Evolutionary conservation across 495 filamentous ascomycete species (phyloP).

Genomic region (Penicillium silybi): DNA sequence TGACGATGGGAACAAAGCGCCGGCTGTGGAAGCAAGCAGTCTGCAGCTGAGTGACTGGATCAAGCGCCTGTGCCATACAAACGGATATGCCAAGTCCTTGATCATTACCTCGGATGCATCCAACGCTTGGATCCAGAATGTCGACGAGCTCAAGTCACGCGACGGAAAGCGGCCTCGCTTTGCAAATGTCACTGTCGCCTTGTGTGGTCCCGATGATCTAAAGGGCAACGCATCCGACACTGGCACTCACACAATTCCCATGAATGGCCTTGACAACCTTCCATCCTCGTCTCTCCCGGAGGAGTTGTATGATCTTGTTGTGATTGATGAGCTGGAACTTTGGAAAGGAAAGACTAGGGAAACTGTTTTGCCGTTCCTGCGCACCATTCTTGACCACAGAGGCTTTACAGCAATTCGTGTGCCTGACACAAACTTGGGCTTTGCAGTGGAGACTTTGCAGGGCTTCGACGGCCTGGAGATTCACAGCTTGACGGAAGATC

Average conservation of each 20-base stretch:
- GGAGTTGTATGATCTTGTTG: conserved; percentile 7
- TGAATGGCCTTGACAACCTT: conserved; percentile 5
- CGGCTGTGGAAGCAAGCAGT: conserved; percentile 2
- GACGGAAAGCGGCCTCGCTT: conserved; percentile 11
- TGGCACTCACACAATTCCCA: conserved; percentile 1
- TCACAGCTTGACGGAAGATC: conserved; percentile 9
- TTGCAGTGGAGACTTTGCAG: conserved; percentile 1
- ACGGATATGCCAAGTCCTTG: conserved; percentile 12
- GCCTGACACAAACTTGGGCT: not conserved
- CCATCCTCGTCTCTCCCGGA: conserved; percentile 6
- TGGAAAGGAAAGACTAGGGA: conserved; percentile 2
- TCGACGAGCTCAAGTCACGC: conserved; percentile 1
- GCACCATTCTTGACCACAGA: conserved; percentile 5
- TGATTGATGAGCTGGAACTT: conserved; percentile 10
- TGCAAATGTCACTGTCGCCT: conserved; percentile 8
- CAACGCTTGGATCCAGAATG: conserved; percentile 1
- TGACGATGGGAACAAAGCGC: conserved; percentile 1
- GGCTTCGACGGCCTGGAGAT: conserved; percentile 5
- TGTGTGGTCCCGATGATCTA: not conserved
- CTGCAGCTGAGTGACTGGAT: conserved; percentile 16
- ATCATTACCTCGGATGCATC: conserved; percentile 3
- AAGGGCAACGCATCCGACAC: not conserved
- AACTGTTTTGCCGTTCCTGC: not conserved
- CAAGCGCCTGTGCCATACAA: conserved; percentile 17
- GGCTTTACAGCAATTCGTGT: conserved; percentile 12